Conservation (phyloP, 768 basidiomycete species). For the Rhizopogon vesiculosus region DNA sequence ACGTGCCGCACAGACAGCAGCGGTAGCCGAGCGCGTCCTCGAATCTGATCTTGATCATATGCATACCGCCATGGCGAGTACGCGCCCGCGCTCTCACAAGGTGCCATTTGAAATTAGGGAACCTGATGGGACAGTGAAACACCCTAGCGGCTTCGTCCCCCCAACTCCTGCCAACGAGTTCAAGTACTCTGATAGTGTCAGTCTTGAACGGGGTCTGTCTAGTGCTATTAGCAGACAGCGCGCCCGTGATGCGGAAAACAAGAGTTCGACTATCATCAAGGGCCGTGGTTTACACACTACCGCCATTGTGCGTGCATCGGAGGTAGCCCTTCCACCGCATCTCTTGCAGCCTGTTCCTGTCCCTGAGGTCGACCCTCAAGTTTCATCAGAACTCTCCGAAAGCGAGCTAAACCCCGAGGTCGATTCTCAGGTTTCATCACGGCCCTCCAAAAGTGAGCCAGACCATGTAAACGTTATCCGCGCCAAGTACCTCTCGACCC, state of each 20-base stretch:
- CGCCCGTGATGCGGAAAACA: conserved; percentile 8
- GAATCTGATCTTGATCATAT: conserved; percentile 25
- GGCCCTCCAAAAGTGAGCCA: not conserved
- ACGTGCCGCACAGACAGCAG: conserved; percentile 21
- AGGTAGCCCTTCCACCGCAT: not conserved
- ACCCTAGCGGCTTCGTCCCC: conserved; percentile 40
- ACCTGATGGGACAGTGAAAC: conserved; percentile 33
- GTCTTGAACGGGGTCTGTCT: conserved; percentile 14
- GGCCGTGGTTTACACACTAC: conserved; percentile 20
- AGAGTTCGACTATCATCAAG: conserved; percentile 1
- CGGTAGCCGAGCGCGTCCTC: conserved; percentile 26
- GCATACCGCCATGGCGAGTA: conserved; percentile 14
- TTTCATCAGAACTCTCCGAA: not conserved
- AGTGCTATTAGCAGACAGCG: conserved; percentile 7
- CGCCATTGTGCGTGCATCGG: not conserved
- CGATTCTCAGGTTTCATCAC: too few species aligned
- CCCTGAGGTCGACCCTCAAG: not conserved
- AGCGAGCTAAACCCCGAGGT: not conserved
- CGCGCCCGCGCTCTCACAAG: conserved; percentile 26
- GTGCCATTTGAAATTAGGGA: conserved; percentile 37
- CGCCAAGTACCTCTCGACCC: conserved; percentile 23
- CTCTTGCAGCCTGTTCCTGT: not conserved
- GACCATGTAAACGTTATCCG: conserved; percentile 12
- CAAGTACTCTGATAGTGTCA: conserved; percentile 12
- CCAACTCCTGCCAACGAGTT: conserved; percentile 38